Evolutionary conservation across 2,329 filamentous ascomycete genomes (phyloP).

Genomic region (Teratosphaeriaceae sp.): DNA sequence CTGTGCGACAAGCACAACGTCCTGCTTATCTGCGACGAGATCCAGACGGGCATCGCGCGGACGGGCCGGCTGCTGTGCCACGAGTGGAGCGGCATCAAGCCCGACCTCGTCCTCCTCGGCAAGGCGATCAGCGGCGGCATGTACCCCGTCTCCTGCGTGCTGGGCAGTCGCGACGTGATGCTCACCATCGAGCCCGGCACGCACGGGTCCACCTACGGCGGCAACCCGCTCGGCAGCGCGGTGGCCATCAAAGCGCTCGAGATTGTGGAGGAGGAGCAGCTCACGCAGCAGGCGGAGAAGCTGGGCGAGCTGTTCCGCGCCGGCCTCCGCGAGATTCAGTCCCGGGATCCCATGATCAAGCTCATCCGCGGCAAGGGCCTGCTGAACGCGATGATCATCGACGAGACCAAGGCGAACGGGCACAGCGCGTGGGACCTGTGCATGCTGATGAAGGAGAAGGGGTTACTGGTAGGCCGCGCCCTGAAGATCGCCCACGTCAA

Average conservation of each 20-base stretch:
- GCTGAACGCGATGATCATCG: conserved; percentile 92
- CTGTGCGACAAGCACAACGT: conserved; percentile 95
- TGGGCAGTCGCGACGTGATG: conserved; percentile 87
- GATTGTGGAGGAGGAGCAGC: conserved; percentile 83
- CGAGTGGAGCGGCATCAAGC: conserved; percentile 92
- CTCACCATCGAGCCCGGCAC: conserved; percentile 92
- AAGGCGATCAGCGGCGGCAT: conserved; percentile 98
- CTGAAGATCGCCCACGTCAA: conserved; percentile 33
- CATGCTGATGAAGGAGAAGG: conserved; percentile 91
- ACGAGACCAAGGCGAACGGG: conserved; percentile 77
- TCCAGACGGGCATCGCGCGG: conserved; percentile 93
- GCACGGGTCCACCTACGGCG: conserved; percentile 96
- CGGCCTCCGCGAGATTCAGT: conserved; percentile 64
- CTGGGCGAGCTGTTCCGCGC: conserved; percentile 79
- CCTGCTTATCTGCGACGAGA: conserved; percentile 94
- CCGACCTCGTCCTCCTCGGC: conserved; percentile 87
- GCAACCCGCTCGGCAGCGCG: conserved; percentile 91
- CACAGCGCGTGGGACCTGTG: conserved; percentile 95
- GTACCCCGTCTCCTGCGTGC: conserved; percentile 95
- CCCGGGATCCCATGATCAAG: conserved; percentile 65
- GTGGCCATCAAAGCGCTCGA: conserved; percentile 93
- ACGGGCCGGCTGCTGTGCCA: conserved; percentile 92
- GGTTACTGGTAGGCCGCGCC: conserved; percentile 62
- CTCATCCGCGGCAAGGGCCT: conserved; percentile 85
- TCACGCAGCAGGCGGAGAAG: conserved; percentile 74